Percentiles rank a stretch among this genome's conserved stretches.
These are phyloP conservation scores for Kregervanrija pseudodelftensis DNA, from an alignment of 805 yeast species.

Conservation along the genomic window DNA sequence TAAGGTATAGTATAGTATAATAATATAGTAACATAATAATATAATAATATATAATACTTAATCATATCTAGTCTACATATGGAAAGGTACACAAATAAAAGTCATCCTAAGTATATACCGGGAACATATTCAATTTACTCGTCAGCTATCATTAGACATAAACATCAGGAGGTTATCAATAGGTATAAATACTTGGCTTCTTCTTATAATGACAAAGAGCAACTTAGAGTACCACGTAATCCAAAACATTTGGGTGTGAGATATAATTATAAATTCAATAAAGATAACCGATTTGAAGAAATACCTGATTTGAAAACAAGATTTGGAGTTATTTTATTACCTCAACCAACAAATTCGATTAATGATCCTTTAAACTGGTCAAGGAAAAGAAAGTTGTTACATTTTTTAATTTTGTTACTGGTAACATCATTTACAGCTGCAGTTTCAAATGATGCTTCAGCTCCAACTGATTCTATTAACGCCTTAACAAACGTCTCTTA, in stretches of 20 bases:
- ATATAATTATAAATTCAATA: constrained; percentile 15
- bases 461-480: constrained; percentile 40
- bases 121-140: constrained; percentile 51
- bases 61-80: constrained; percentile 9
- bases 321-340: constrained; percentile 33
- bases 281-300: constrained; percentile 10
- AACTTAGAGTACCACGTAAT: neutral
- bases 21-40: too few species aligned
- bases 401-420: constrained; percentile 32
- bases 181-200: constrained; percentile 4
- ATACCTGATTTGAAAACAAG: constrained; percentile 24
- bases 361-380: constrained; percentile 50
- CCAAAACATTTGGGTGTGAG: constrained; percentile 5
- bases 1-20: too few species aligned
- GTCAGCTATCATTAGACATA: constrained; percentile 24
- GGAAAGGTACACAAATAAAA: constrained; percentile 30
- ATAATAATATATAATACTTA: neutral
- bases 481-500: constrained; percentile 36
- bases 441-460: constrained; percentile 42
- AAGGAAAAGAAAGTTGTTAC: constrained; percentile 28
- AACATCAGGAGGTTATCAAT: constrained; percentile 6
- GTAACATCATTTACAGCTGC: constrained; percentile 44
- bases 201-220: neutral
- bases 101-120: constrained; percentile 39
- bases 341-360: constrained; percentile 43